phyloP scores from a whole-genome alignment of 1,284 basidiomycete genomes.

The Ganoderma lingzhi region DNA sequence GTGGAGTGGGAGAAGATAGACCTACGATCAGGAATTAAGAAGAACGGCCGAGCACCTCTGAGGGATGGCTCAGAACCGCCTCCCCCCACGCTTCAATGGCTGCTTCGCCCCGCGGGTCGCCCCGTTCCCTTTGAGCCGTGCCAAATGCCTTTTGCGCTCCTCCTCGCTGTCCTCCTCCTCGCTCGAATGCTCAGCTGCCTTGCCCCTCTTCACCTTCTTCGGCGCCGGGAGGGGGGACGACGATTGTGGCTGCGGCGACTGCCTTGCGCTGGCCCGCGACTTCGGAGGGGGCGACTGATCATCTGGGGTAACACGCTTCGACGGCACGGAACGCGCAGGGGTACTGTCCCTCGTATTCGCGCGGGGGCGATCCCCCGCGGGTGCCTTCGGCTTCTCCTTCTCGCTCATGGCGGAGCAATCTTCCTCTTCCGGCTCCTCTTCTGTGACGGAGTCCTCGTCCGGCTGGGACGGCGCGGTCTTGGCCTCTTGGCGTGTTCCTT shows the following conservation, averaged over 20 bases:
- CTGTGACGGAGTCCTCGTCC: conserved; percentile 57
- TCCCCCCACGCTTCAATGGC: conserved; percentile 76
- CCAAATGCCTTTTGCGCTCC: conserved; percentile 50
- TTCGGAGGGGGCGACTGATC: conserved; percentile 23
- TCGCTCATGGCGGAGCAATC: conserved; percentile 15
- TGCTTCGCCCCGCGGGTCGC: conserved; percentile 65
- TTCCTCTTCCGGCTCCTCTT: conserved; percentile 44
- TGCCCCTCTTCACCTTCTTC: conserved; percentile 52
- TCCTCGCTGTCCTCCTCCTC: conserved; percentile 64
- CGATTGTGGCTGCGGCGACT: conserved; percentile 14
- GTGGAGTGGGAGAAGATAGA: conserved; percentile 25
- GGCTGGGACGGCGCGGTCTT: conserved; percentile 8
- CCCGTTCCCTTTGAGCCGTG: conserved; percentile 44
- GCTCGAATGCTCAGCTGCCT: conserved; percentile 46
- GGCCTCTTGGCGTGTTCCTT: conserved; percentile 18
- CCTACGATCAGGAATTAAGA: conserved; percentile 10
- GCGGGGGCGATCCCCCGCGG: conserved; percentile 21
- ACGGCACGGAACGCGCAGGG: conserved; percentile 26
- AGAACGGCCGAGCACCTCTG: conserved; percentile 3
- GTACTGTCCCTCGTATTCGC: conserved; percentile 14
- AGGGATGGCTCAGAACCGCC: conserved; percentile 60
- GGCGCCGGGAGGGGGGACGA: conserved; percentile 50
- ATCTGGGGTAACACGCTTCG: conserved; percentile 30
- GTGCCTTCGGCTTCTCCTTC: conserved; percentile 35
- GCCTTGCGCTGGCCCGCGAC: conserved; percentile 18